Conservation (phyloP, 352 stramenopile genomes). For the Phytophthora europaea region DNA sequence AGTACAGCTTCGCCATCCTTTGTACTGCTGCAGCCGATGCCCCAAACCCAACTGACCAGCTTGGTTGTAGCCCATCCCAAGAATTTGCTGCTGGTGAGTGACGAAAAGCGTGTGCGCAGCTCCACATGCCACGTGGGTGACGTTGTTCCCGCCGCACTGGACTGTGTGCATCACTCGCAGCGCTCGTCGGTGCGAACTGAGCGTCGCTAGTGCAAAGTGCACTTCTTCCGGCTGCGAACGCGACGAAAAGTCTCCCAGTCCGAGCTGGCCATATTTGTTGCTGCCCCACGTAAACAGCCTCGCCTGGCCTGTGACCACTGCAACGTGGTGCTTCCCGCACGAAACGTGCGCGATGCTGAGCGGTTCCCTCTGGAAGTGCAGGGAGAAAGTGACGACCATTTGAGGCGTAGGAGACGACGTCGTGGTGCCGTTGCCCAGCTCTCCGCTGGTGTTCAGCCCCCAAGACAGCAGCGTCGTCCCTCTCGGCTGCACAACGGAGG, state of each 20-base stretch:
- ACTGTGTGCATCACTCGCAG: constrained; percentile 72
- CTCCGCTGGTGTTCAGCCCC: constrained; percentile 65
- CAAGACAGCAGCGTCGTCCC: constrained; percentile 57
- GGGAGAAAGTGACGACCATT: constrained; percentile 40
- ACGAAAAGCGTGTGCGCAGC: constrained; percentile 80
- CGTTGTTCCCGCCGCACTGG: constrained; percentile 58
- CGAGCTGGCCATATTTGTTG: constrained; percentile 82
- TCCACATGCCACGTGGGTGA: constrained; percentile 75
- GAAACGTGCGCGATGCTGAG: constrained; percentile 60
- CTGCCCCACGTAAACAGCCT: constrained; percentile 80
- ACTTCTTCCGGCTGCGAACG: constrained; percentile 60
- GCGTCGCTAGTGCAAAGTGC: constrained; percentile 51
- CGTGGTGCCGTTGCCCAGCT: constrained; percentile 66
- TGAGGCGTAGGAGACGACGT: constrained; percentile 50
- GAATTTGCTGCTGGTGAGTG: constrained; percentile 80
- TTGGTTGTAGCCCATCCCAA: constrained; percentile 86
- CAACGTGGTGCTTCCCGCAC: constrained; percentile 80
- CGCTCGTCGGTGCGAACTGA: constrained; percentile 61
- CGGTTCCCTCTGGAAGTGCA: constrained; percentile 48
- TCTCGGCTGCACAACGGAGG: constrained; percentile 50
- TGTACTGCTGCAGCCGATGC: constrained; percentile 67
- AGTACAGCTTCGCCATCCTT: constrained; percentile 76
- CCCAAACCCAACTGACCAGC: constrained; percentile 75
- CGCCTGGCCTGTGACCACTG: constrained; percentile 66
- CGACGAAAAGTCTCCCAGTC: constrained; percentile 63